A percentile compares a stretch with the other conserved stretches of the same genome.
Evolutionary conservation across 2,329 filamentous ascomycete species (phyloP).

Genomic region (Talaromyces amestolkiae): DNA sequence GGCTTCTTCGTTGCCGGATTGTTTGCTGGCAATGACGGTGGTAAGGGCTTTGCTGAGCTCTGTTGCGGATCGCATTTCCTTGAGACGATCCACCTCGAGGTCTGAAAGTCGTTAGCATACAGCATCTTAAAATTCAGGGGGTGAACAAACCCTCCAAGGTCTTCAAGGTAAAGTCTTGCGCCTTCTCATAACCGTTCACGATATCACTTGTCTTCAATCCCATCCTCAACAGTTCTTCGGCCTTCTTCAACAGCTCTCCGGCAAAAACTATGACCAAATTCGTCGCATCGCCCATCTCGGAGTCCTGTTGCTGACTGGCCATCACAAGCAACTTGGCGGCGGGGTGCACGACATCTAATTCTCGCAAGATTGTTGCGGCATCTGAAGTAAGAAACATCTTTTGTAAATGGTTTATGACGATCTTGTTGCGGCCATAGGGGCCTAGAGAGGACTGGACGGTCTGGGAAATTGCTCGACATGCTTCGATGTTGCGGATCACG

Average conservation of each 20-base stretch:
- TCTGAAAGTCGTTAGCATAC: conserved; percentile 42
- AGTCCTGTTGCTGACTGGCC: conserved; percentile 98
- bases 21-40: conserved; percentile 95
- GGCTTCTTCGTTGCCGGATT: conserved; percentile 87
- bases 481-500: conserved; percentile 96
- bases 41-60: conserved; percentile 93
- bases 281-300: conserved; percentile 98
- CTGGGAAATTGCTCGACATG: conserved; percentile 90
- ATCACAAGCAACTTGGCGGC: conserved; percentile 97
- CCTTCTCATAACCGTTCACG: conserved; percentile 91
- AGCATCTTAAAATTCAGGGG: background rate
- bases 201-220: conserved; percentile 98
- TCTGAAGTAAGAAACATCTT: conserved; percentile 99
- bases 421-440: conserved; percentile 97
- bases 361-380: conserved; percentile 92
- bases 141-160: conserved; percentile 65
- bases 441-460: conserved; percentile 97
- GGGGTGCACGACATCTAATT: conserved; percentile 97
- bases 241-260: conserved; percentile 93
- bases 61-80: conserved; percentile 73
- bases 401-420: conserved; percentile 98
- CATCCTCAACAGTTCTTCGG: conserved; percentile 93
- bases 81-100: conserved; percentile 85
- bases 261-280: conserved; percentile 96
- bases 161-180: conserved; percentile 82